Base-by-base conservation (phyloP, 2,329 filamentous ascomycete genomes). In the Alternaria rosae region DNA sequence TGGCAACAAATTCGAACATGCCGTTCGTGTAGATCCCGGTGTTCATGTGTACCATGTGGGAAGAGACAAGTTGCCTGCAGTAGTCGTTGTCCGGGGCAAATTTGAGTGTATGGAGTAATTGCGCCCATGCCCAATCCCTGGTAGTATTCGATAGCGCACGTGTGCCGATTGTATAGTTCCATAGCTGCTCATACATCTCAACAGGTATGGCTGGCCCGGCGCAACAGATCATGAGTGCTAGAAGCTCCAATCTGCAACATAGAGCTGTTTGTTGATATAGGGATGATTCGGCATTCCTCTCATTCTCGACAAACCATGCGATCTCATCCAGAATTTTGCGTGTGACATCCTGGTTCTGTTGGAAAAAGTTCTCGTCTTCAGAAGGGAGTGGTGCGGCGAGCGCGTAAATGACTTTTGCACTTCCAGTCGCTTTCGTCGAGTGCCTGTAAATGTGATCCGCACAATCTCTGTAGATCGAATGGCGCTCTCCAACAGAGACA, bases 91-190 rank as follows among this genome's bases (percentile, higher is more conserved):
- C 55, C 1, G 71, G 64, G n/a, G 62, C 59, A 3, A 43, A 15
- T 32, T 69, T 74, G 12, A 68, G 65, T 15, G 64, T 68, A 1
- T 76, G 70, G 11, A 66, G 56, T n/a, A 78, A 64, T 17, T 70
- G 72, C 11, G 62, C 81, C 93, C 93, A 97, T 0, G 89, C 90
- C 13, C 84, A 81, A 61, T 87, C 85, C 57, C 91, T 85, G 62
- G 92, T 88, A 9, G 86, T 84, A 4, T 84, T 80, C 23, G 85
- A 87, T 5, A 88, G 80, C 4, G 89, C 87, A 41, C 84, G 80
- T 5, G 85, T 82, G 12, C 92, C 91, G 50, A 97, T 88, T 25
- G 95, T 83, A 41, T 90, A 82, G 59, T 90, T 83, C 92, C 92
- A 97, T 2, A 97, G 83, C 12, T 82, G 83, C 43, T 83, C 81